Evolutionary conservation across 495 filamentous ascomycete species (phyloP).

Genomic region (Astrothelium subdiscretum): DNA sequence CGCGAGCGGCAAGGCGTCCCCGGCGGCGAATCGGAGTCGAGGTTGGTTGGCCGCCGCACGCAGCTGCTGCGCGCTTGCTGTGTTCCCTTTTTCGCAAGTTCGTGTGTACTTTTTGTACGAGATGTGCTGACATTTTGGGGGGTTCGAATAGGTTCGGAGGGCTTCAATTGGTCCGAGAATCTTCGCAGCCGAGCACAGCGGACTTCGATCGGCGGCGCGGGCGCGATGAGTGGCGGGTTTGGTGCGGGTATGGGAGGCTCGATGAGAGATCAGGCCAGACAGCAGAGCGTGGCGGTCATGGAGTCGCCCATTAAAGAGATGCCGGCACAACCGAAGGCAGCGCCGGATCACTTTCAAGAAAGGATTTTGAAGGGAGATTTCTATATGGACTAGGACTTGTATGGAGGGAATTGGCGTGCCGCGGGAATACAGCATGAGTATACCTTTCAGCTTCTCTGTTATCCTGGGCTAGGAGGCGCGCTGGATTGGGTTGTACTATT

Average conservation of each 20-base stretch:
- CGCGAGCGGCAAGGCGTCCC: constrained; percentile 18
- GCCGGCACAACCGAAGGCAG: constrained; percentile 38
- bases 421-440: neutral
- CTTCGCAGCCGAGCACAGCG: constrained; percentile 81
- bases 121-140: neutral
- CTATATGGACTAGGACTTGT: constrained; percentile 67
- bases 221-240: neutral
- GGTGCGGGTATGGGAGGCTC: neutral
- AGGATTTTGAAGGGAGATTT: constrained; percentile 95
- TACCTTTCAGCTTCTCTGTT: neutral
- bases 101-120: neutral
- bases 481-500: too few species aligned
- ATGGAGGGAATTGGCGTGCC: neutral
- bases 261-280: neutral
- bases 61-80: neutral
- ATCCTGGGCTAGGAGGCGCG: neutral
- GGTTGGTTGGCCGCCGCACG: constrained; percentile 27
- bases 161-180: constrained; percentile 91
- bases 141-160: constrained; percentile 58
- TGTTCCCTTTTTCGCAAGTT: neutral
- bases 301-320: constrained; percentile 42
- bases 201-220: constrained; percentile 48
- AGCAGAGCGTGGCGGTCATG: constrained; percentile 55
- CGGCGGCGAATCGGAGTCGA: constrained; percentile 36
- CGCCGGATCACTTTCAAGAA: constrained; percentile 88